Base-by-base conservation (phyloP, 257 asterid genomes). In the Solanum neorickii region DNA sequence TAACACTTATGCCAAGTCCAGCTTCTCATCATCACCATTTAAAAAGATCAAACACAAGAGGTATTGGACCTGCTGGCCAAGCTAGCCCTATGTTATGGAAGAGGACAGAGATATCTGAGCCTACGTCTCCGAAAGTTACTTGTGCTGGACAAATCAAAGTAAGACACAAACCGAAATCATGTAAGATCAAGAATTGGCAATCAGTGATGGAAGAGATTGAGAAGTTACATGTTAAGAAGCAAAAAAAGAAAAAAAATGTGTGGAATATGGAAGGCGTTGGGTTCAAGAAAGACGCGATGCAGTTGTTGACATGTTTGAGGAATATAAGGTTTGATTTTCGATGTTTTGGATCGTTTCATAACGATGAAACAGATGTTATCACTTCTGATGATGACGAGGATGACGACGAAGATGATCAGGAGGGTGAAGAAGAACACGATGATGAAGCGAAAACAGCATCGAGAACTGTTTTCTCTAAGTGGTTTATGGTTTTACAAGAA, bases 121-220 rank as follows among this genome's bases (percentile, higher is more conserved):
- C 99, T 1, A 92, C 96, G 0, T 94, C 98, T 0, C 99, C 99
- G 3, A 95, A 95, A 87, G 98, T 96, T 12, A 96, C 98, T 1
- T 96, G 99, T 56, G 98, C 98, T 1, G 99, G 99, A 1, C 99
- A 94, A 86, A 94, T 96, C 89, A 96, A 95, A 75, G 96, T 94
- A 2, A 84, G 92, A 87, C 86, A 94, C 2, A 93, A 80, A 3
- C 68, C 42, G 0, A 80, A 82, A n/a, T 77, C 95, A 0, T 93
- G 98, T 94, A 92, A 93, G 93, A 94, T 93, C 93, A 93, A 93
- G 94, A 94, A 93, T 74, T 96, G 99, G 99, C 96, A 94, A 65
- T 94, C 98, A 2, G 98, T 96, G 8, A 96, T 96, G 98, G 98
- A 95, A 18, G 98, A 96, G 90, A 93, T 96, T 60, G 99, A 96